phyloP scores from a whole-genome alignment of 257 asterid genomes.

The Thymus quinquecostatus region DNA sequence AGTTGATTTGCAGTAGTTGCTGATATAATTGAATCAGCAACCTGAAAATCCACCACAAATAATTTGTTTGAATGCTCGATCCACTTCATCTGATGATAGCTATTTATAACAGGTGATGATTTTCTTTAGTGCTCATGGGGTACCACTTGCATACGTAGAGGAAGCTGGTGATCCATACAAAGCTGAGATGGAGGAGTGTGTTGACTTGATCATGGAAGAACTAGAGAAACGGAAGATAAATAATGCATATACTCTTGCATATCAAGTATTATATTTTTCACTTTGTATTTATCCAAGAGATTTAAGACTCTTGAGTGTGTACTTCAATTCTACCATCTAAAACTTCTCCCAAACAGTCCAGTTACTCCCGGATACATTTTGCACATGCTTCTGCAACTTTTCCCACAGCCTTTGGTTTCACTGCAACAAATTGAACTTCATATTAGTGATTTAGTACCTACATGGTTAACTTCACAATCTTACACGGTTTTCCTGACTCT shows the following conservation, averaged over 20 bases:
- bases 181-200: slow-evolving; percentile 99
- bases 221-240: slow-evolving; percentile 69
- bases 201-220: slow-evolving; percentile 97
- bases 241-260: slow-evolving; percentile 87
- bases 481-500: neutral
- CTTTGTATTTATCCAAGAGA: neutral
- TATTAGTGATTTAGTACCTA: neutral
- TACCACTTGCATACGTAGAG: slow-evolving; percentile 97
- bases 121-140: slow-evolving; percentile 99
- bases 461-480: slow-evolving; percentile 14
- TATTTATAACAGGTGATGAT: slow-evolving; percentile 76
- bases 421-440: slow-evolving; percentile 20
- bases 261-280: slow-evolving; percentile 67
- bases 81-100: slow-evolving; percentile 27
- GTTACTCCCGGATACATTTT: slow-evolving; percentile 18
- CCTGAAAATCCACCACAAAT: neutral
- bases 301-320: slow-evolving; percentile 11
- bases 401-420: slow-evolving; percentile 1
- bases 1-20: slow-evolving; percentile 6
- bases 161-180: slow-evolving; percentile 99
- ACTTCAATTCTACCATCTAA: neutral
- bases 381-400: slow-evolving; percentile 26
- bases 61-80: neutral
- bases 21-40: slow-evolving; percentile 15
- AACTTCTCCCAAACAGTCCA: neutral